Percentiles rank a stretch among this genome's conserved stretches.
phyloP scores from a whole-genome alignment of 1,284 basidiomycete species.

The Apiotrichum siamense region DNA sequence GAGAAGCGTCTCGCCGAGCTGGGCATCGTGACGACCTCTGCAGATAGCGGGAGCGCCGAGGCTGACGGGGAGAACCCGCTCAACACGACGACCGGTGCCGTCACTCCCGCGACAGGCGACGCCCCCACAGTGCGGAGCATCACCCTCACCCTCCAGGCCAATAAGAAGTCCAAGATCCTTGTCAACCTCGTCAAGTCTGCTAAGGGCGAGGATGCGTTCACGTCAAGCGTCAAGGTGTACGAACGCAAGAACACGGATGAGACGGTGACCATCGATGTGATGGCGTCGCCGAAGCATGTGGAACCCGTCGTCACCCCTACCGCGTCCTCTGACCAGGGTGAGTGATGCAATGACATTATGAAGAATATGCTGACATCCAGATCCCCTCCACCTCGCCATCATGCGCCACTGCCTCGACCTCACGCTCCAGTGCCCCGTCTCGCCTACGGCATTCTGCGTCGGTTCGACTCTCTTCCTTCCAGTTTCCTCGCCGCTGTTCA shows the following conservation, averaged over 20 bases:
- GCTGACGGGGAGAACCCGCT: conserved; percentile 3
- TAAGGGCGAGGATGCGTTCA: conserved; percentile 3
- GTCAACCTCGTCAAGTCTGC: conserved; percentile 26
- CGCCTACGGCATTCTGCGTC: conserved; percentile 84
- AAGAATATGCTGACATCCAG: conserved; percentile 8
- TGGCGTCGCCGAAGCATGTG: conserved; percentile 4
- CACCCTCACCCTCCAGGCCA: conserved; percentile 33
- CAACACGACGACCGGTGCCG: conserved; percentile 2
- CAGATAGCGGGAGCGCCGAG: conserved; percentile 5
- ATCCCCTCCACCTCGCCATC: conserved; percentile 38
- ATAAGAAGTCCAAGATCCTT: conserved; percentile 39
- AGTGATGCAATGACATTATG: not conserved
- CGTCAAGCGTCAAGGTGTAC: conserved; percentile 28
- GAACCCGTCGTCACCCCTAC: not conserved
- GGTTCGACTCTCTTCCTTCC: conserved; percentile 71
- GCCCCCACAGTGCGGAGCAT: conserved; percentile 2
- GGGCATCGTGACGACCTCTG: conserved; percentile 35
- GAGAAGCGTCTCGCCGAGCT: conserved; percentile 48
- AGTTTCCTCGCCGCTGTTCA: conserved; percentile 43
- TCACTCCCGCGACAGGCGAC: conserved; percentile 7
- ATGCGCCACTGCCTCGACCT: conserved; percentile 44
- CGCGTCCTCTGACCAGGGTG: conserved; percentile 4
- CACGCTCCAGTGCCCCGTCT: conserved; percentile 40
- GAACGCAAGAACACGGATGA: conserved; percentile 46
- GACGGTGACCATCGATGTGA: conserved; percentile 27